These are phyloP conservation scores for Saccharomyces hybrid DNA, from an alignment of 1,139 yeast genomes.

Conservation along the genomic window DNA sequence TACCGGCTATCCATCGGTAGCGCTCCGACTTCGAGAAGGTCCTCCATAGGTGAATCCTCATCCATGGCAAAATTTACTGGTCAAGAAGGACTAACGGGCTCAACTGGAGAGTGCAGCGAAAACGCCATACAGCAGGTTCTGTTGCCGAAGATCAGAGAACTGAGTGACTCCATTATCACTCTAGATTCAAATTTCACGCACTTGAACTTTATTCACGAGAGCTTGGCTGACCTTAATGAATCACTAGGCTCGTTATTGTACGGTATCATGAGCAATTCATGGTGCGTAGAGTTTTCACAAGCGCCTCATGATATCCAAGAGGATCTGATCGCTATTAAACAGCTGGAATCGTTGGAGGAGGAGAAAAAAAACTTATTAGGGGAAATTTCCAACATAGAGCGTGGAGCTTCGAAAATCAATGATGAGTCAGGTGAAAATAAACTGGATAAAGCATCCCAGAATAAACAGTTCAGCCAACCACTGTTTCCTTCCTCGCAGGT, in stretches of 20 bases:
- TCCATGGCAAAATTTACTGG: slow-evolving; percentile 4
- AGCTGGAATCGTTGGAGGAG: slow-evolving; percentile 14
- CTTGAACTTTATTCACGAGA: slow-evolving; percentile 44
- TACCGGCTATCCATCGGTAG: slow-evolving; percentile 29
- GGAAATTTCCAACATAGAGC: slow-evolving; percentile 10
- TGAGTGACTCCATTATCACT: slow-evolving; percentile 37
- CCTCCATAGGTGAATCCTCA: slow-evolving; percentile 22
- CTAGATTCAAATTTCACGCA: slow-evolving; percentile 43
- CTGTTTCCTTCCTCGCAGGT: slow-evolving; percentile 6
- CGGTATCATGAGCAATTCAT: slow-evolving; percentile 56
- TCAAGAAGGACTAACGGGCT: slow-evolving; percentile 4
- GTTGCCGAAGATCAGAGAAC: slow-evolving; percentile 26
- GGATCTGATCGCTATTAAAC: slow-evolving; percentile 18
- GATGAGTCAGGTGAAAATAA: slow-evolving; percentile 2
- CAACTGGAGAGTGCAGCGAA: slow-evolving; percentile 12
- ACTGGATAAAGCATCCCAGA: neutral
- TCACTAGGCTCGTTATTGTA: slow-evolving; percentile 54
- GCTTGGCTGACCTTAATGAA: slow-evolving; percentile 51
- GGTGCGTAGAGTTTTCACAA: slow-evolving; percentile 51
- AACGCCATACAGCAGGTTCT: slow-evolving; percentile 23
- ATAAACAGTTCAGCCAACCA: slow-evolving; percentile 8
- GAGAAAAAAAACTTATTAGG: slow-evolving; percentile 18
- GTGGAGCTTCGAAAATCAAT: slow-evolving; percentile 1
- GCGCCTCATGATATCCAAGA: slow-evolving; percentile 23
- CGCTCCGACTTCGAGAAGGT: slow-evolving; percentile 30